Conservation (phyloP, 345 rosid genomes). For the Anastatica hierochuntica region DNA sequence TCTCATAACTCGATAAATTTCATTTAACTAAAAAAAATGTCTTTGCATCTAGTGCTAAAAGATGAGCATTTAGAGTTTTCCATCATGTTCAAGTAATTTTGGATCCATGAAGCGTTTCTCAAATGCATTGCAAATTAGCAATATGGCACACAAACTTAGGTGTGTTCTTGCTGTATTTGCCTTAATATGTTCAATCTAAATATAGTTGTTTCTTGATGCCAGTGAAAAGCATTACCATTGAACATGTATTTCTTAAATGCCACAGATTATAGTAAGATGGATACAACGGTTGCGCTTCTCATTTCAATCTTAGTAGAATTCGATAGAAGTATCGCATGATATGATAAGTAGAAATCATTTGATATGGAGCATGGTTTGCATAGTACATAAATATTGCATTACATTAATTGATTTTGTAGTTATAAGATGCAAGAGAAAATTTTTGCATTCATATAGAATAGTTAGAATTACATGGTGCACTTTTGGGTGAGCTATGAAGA, state of each 20-base stretch:
- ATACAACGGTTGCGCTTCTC: background rate
- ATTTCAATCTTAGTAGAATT: background rate
- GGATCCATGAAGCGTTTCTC: background rate
- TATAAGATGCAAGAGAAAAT: too few species aligned
- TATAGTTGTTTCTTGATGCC: background rate
- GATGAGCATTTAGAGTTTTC: too few species aligned
- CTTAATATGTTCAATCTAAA: background rate
- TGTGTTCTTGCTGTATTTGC: background rate
- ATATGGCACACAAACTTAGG: background rate
- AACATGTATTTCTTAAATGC: too few species aligned
- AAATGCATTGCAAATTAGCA: background rate
- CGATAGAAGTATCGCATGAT: too few species aligned
- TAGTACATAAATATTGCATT: background rate
- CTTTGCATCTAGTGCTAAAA: background rate
- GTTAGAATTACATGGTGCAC: too few species aligned
- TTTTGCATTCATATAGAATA: too few species aligned
- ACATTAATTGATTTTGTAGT: too few species aligned
- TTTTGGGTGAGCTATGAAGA: too few species aligned
- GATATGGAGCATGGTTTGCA: background rate
- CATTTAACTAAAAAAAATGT: too few species aligned
- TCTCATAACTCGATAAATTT: too few species aligned
- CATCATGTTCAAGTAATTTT: background rate
- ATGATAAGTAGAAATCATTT: too few species aligned
- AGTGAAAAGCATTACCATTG: background rate
- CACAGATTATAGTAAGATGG: too few species aligned